phyloP scores from a whole-genome alignment of 495 filamentous ascomycete genomes.

The Neurospora sublineolata region DNA sequence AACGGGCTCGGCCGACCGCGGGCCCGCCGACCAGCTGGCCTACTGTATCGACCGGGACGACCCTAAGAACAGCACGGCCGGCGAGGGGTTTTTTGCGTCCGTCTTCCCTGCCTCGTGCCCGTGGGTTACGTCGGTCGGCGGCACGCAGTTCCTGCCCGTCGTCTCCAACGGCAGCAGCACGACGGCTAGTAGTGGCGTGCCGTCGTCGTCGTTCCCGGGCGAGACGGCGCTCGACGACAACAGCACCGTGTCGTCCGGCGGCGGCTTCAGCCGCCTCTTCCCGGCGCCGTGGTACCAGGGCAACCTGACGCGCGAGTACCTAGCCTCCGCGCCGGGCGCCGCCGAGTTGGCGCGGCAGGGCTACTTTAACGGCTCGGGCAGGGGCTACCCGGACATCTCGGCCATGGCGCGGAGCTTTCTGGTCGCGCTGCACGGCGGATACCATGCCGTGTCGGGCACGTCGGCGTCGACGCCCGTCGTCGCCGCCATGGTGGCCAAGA shows the following conservation, averaged over 20 bases:
- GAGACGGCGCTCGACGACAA: too few relatives aligned
- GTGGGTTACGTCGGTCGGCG: constrained; percentile 20
- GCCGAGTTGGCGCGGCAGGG: neutral
- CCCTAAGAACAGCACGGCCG: constrained; percentile 4
- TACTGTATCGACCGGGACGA: constrained; percentile 3
- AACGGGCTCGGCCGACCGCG: constrained; percentile 47
- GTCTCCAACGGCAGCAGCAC: constrained; percentile 20
- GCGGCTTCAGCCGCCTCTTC: constrained; percentile 39
- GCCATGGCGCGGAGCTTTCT: constrained; percentile 3
- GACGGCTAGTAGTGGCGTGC: constrained; percentile 16
- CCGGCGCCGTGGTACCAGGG: constrained; percentile 26
- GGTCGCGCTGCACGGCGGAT: constrained; percentile 4
- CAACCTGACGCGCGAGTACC: neutral
- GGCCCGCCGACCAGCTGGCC: constrained; percentile 25
- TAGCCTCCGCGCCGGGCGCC: neutral
- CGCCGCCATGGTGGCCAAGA: constrained; percentile 13
- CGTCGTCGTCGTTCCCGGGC: constrained; percentile 14
- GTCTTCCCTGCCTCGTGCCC: constrained; percentile 15
- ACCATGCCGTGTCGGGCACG: constrained; percentile 4
- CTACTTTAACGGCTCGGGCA: neutral
- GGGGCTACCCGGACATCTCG: constrained; percentile 11
- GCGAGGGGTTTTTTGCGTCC: constrained; percentile 11
- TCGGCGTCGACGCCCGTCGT: constrained; percentile 5
- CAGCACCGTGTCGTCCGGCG: constrained; percentile 19
- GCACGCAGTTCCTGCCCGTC: constrained; percentile 17